Evolutionary conservation across 225 moss, liverwort and hornwort genomes (phyloP).

Genomic region (Polytrichum commune): DNA sequence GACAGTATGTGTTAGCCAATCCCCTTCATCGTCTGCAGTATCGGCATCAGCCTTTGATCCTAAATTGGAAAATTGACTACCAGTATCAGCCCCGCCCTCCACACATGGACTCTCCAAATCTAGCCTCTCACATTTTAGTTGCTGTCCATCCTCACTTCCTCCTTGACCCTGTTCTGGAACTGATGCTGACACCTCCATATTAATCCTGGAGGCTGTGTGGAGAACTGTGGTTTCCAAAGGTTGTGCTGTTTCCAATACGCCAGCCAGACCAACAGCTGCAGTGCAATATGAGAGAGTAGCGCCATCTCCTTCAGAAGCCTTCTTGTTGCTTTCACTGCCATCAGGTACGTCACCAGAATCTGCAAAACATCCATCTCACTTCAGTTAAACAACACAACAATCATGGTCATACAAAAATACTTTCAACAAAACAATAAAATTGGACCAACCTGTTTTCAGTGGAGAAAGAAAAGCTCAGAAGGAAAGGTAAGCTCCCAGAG

Average conservation of each 20-base stretch:
- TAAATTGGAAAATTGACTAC: constrained; percentile 31
- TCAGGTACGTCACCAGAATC: constrained; percentile 16
- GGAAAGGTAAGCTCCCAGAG: constrained; percentile 40
- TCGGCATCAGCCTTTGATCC: constrained; percentile 53
- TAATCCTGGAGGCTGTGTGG: constrained; percentile 35
- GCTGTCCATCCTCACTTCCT: constrained; percentile 16
- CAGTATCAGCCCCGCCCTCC: constrained; percentile 33
- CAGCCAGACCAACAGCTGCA: constrained; percentile 47
- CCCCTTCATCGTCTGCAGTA: constrained; percentile 63
- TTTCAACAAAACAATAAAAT: constrained; percentile 15
- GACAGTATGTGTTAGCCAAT: constrained; percentile 64
- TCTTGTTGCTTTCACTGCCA: constrained; percentile 16
- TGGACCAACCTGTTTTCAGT: constrained; percentile 28
- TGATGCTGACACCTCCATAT: constrained; percentile 25
- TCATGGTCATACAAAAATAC: constrained; percentile 2
- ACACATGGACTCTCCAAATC: constrained; percentile 15
- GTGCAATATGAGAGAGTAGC: constrained; percentile 31
- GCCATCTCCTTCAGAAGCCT: constrained; percentile 34
- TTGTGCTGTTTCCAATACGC: constrained; percentile 36
- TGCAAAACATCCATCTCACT: constrained; percentile 25
- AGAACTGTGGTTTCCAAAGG: constrained; percentile 37
- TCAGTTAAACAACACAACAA: constrained; percentile 11
- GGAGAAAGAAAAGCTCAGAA: constrained; percentile 45
- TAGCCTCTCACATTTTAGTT: constrained; percentile 10
- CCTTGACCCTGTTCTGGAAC: constrained; percentile 23